These are phyloP conservation scores for Stromatinia cepivora DNA, from an alignment of 2,329 filamentous ascomycete genomes.

Conservation along the genomic window DNA sequence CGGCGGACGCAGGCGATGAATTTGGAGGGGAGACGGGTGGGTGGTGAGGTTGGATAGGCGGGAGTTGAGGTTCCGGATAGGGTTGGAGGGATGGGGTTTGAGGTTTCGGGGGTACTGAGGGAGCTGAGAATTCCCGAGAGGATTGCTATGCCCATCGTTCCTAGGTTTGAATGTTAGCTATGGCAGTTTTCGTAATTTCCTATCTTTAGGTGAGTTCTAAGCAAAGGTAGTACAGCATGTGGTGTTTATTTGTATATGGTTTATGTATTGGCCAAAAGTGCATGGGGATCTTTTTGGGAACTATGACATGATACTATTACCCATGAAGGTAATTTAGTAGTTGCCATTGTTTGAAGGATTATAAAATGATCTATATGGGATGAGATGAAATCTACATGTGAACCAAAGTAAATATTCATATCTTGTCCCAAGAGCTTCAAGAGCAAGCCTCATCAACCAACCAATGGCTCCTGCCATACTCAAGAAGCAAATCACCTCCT, in stretches of 20 bases:
- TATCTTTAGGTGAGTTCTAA: neutral
- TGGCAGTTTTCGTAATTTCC: neutral
- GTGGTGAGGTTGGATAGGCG: conserved; percentile 47
- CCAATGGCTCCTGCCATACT: neutral
- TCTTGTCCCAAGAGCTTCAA: neutral
- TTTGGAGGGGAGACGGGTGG: conserved; percentile 63
- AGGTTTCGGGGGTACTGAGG: conserved; percentile 49
- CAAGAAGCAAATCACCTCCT: neutral
- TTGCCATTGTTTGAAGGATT: neutral
- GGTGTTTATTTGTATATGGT: neutral
- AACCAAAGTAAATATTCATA: neutral
- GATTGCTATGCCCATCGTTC: conserved; percentile 84
- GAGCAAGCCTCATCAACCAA: neutral
- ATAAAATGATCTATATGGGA: neutral
- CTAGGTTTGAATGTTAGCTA: conserved; percentile 45
- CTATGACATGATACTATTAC: rapidly evolving
- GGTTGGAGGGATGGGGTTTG: conserved; percentile 48
- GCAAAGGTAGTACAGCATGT: neutral
- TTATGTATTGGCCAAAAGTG: neutral
- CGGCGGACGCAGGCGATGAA: conserved; percentile 82
- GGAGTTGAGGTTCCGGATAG: conserved; percentile 47
- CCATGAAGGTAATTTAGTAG: too few species aligned
- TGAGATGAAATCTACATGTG: too few species aligned
- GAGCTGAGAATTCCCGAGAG: conserved; percentile 76
- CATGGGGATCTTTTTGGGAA: neutral